phyloP scores from a whole-genome alignment of 805 yeast species.

The Yamadazyma tumulicola region DNA sequence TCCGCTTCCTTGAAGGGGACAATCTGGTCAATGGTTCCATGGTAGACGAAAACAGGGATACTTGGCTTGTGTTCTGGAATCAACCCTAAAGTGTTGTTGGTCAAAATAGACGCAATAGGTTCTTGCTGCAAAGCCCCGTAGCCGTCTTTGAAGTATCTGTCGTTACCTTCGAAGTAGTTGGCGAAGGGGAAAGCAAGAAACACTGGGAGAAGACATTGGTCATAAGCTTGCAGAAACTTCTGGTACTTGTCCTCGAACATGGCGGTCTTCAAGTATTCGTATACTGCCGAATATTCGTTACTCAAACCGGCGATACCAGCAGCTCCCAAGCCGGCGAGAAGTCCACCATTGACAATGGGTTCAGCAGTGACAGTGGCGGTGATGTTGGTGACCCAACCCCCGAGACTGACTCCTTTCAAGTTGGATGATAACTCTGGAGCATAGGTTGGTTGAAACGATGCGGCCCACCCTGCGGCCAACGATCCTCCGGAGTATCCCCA shows the following conservation, averaged over 20 bases:
- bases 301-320: constrained; percentile 27
- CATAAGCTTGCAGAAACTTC: constrained; percentile 2
- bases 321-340: constrained; percentile 29
- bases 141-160: constrained; percentile 12
- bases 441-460: constrained; percentile 31
- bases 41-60: constrained; percentile 20
- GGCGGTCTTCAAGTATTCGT: constrained; percentile 5
- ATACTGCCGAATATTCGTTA: constrained; percentile 25
- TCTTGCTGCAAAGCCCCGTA: constrained; percentile 12
- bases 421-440: constrained; percentile 28
- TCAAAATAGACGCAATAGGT: constrained; percentile 10
- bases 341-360: constrained; percentile 19
- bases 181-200: constrained; percentile 5
- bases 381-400: constrained; percentile 36
- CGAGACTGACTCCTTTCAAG: constrained; percentile 30
- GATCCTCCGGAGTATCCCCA: constrained; percentile 43
- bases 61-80: constrained; percentile 13
- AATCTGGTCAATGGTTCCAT: constrained; percentile 17
- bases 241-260: constrained; percentile 9
- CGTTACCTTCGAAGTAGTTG: constrained; percentile 5
- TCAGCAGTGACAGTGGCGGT: constrained; percentile 21
- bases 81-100: constrained; percentile 19
- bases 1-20: constrained; percentile 15
- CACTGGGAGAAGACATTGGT: constrained; percentile 2
- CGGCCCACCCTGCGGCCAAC: constrained; percentile 37